Evolutionary conservation across 129 eudicot species (phyloP), one percentile per base, ranked within the genome.

Genomic region (Logfia minima): DNA sequence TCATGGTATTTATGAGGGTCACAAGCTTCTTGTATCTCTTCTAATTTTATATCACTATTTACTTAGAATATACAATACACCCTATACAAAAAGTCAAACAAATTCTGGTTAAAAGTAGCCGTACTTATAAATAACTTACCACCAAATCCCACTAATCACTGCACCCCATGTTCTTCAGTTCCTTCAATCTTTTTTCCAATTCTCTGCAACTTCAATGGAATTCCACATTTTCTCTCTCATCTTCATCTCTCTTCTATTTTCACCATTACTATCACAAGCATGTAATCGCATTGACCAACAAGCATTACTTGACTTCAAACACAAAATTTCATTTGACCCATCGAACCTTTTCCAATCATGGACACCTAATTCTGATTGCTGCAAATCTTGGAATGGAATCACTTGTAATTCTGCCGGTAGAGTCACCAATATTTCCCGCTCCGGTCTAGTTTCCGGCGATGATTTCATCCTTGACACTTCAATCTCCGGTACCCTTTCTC

Each of bases 401-500:
- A 81, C 84, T 1, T 93, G 98, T 66, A 85, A 93, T 61, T 65
- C 84, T 74, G 59, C 81, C 34, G 96, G 92, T 29, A 79, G 96
- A 52, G 98, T 93, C 21, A 81, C 84, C 7, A 93, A 88, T 34
- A 65, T 90, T 74, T 72, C 96, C 37, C 88, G 92, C 8, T 77
- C 97, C 3, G 97, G 96, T 53, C 88, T 84, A 8, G 24, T 21
- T 24, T 77, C 88, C 9, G 92, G 85, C 61, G 79, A 75, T 6
- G 98, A 87, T 68, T 76, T 71, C 82, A 79, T 85, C 45, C 56
- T 83, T 14, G 98, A 88, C 79, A 93, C 96, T 7, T 80, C 89
- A 17, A 85, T 93, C 81, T 83, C 89, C 32, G 96, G 98, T 56
- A 90, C 88, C 2, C 85, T 93, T 6, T 90, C 98, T 43, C 91